A percentile compares a stretch with the other conserved stretches of the same genome.
Evolutionary conservation across 352 stramenopile species (phyloP).

Genomic region (Aphanomyces invadans): DNA sequence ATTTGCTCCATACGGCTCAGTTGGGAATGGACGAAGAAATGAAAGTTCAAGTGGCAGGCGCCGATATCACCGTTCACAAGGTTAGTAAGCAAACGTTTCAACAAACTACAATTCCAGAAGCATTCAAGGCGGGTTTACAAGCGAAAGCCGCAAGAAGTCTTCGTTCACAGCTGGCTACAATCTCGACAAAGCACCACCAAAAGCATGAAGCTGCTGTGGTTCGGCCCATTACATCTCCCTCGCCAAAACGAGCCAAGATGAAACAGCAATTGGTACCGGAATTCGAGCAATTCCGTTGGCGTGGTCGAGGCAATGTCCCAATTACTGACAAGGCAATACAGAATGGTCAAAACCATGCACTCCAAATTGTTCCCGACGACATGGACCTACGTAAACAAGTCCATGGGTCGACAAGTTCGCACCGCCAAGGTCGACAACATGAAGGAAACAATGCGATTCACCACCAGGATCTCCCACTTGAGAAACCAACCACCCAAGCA

Average conservation of each 20-base stretch:
- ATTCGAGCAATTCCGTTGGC: background rate
- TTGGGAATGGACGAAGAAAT: constrained; percentile 2
- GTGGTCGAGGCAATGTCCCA: background rate
- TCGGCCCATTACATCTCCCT: no score
- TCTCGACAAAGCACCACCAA: no score
- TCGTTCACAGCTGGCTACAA: no score
- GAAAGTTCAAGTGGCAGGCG: background rate
- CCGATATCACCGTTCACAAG: background rate
- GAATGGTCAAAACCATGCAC: no score
- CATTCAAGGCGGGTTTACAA: background rate
- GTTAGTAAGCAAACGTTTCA: background rate
- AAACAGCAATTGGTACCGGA: background rate
- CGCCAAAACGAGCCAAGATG: background rate
- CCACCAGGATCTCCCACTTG: no score
- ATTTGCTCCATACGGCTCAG: background rate
- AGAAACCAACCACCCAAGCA: no score
- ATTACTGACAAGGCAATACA: background rate
- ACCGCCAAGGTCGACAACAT: no score
- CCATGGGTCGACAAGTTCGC: no score
- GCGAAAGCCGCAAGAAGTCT: no score
- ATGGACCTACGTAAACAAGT: no score
- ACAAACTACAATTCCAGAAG: constrained; percentile 15
- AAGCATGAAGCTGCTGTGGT: no score
- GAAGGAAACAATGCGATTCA: no score
- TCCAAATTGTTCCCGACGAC: background rate